Evolutionary conservation across 805 yeast genomes (phyloP).

Genomic region (Candida sanyiensis): DNA sequence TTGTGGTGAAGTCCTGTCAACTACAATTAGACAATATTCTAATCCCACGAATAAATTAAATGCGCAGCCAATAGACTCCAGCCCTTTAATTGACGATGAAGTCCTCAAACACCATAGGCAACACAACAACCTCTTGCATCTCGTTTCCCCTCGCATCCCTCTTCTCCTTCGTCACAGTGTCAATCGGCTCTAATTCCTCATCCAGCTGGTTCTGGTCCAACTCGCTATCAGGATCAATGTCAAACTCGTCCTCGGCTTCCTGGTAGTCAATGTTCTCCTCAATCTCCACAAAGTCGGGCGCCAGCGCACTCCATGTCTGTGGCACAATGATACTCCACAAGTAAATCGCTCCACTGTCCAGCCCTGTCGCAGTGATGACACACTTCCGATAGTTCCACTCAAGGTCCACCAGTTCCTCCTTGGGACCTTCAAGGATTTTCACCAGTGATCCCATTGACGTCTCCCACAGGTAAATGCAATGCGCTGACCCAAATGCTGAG

Average conservation of each 20-base stretch:
- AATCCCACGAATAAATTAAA: no score
- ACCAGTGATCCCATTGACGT: conserved; percentile 82
- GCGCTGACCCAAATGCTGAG: conserved; percentile 81
- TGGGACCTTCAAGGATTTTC: conserved; percentile 85
- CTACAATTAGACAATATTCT: no score
- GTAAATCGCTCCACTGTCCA: conserved; percentile 78
- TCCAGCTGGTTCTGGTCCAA: conserved; percentile 54
- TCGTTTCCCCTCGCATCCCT: conserved; percentile 72
- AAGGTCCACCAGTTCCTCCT: conserved; percentile 79
- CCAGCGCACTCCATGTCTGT: conserved; percentile 93
- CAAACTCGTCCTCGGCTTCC: conserved; percentile 90
- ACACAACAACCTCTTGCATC: conserved; percentile 49
- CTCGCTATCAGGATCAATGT: conserved; percentile 63
- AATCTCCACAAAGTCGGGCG: conserved; percentile 92
- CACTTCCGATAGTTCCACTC: conserved; percentile 81
- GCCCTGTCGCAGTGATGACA: conserved; percentile 73
- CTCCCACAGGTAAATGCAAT: conserved; percentile 91
- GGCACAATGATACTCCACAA: conserved; percentile 79
- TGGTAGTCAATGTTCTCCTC: conserved; percentile 86
- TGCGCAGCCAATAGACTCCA: no score
- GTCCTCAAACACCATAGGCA: conserved; percentile 42
- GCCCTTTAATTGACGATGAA: no score
- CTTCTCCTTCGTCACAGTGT: conserved; percentile 57
- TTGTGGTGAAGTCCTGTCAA: no score
- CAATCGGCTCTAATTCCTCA: conserved; percentile 62